These are phyloP conservation scores for Paramecium caudatum DNA, from an alignment of 73 alveolate species.

Conservation along the genomic window DNA sequence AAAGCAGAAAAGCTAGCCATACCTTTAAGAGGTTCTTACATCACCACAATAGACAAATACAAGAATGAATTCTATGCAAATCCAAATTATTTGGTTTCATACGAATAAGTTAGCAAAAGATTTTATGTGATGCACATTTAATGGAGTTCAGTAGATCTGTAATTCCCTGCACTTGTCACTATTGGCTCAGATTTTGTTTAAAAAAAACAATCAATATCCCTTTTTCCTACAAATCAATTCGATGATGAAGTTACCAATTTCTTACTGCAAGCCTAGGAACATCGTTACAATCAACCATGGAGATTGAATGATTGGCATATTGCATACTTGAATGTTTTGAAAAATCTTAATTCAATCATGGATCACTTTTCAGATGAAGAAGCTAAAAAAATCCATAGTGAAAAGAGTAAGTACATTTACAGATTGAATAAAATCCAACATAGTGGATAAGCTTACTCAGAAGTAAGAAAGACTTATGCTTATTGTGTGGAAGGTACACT, in stretches of 20 bases:
- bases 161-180: conserved; percentile 73
- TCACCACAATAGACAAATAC: conserved; percentile 48
- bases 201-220: not conserved
- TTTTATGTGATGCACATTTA: conserved; percentile 58
- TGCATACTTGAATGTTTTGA: not conserved
- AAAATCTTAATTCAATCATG: not conserved
- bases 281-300: not conserved
- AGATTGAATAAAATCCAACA: conserved; percentile 61
- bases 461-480: conserved; percentile 64
- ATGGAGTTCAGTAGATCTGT: conserved; percentile 12
- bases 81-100: conserved; percentile 67
- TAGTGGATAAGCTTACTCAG: not conserved
- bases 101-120: conserved; percentile 42
- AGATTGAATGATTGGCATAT: conserved; percentile 52
- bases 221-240: not conserved
- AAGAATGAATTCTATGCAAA: not conserved
- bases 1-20: not conserved
- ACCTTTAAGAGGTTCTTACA: conserved; percentile 65
- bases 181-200: conserved; percentile 57
- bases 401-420: conserved; percentile 39
- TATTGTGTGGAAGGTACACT: conserved; percentile 68
- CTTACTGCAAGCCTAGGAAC: conserved; percentile 17
- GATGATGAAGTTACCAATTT: conserved; percentile 10
- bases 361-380: conserved; percentile 56
- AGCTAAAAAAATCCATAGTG: not conserved